Base-by-base conservation (phyloP, 2,329 filamentous ascomycete species). In the Sporothrix schenckii region DNA sequence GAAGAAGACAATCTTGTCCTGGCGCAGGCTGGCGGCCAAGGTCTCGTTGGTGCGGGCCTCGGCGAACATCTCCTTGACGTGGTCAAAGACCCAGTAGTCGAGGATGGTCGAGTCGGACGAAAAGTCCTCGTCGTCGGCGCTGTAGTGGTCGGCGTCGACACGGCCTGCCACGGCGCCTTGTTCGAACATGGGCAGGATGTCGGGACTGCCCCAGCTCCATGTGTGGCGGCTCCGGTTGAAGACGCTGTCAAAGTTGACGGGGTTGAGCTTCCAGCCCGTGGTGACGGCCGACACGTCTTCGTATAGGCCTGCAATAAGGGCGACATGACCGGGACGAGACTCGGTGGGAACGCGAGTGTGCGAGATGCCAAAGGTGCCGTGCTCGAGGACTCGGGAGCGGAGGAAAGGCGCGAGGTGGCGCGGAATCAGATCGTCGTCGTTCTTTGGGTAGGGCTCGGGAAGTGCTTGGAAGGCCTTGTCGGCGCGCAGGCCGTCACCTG, bases 151-250 rank as follows among this genome's bases (percentile, higher is more conserved):
- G n/a, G 92, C 91, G 79, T 97, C 92, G 1, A 99, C 92, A 73
- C 91, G 86, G 9, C 94, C 94, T 0, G 92, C 91, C 11, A 92
- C 89, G 30, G 95, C 94, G n/a, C 95, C 95, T 70, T 93, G 87
- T 78, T 96, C 89, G 78, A 99, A 99, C 95, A 99, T 99, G 69
- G 92, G 92, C 74, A 99, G 81, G 76, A 99, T 99, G 80, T 99
- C 95, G 1, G 95, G 95, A 77, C 94, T 97, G 2, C 95, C 95
- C 95, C 95, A 99, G 80, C 94, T 97, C 95, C 95, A 99, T 9
- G 96, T 99, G 81, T 99, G 96, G 60, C 91, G 86, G 78, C 94
- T 98, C 73, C 92, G 89, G 79, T 99, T 99, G 86, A 99, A 99
- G 13, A 99, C 93, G 77, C 94, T 98, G 82, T 99, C 95, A 77